Conservation (phyloP, 768 basidiomycete genomes). For the Podaxis mareebaensis region DNA sequence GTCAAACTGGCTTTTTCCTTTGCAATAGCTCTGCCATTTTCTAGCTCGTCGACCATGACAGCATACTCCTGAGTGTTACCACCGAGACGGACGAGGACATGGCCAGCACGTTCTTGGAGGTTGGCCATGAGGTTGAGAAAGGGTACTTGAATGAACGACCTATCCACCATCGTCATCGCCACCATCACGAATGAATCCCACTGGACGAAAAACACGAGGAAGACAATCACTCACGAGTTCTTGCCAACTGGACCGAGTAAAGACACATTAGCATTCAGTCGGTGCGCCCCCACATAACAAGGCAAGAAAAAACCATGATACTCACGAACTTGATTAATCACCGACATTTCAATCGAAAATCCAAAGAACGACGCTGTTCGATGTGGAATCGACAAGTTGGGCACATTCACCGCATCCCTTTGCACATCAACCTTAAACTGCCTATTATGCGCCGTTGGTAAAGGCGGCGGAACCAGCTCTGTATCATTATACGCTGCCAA, state of each 20-base stretch:
- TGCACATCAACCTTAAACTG: constrained; percentile 47
- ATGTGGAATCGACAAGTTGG: constrained; percentile 40
- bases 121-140: constrained; percentile 79
- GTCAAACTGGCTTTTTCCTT: constrained; percentile 25
- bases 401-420: constrained; percentile 30
- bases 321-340: constrained; percentile 63
- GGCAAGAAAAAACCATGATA: constrained; percentile 22
- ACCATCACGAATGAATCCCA: too few species aligned
- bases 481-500: constrained; percentile 56
- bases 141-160: constrained; percentile 52
- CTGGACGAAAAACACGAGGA: background rate
- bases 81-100: constrained; percentile 66
- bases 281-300: background rate
- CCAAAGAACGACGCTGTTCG: constrained; percentile 60
- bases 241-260: constrained; percentile 42
- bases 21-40: constrained; percentile 36
- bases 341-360: constrained; percentile 77
- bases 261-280: background rate
- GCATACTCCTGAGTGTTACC: constrained; percentile 81
- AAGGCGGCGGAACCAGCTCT: constrained; percentile 46
- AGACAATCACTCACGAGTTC: constrained; percentile 41
- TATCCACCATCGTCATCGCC: constrained; percentile 19
- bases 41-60: constrained; percentile 46
- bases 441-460: constrained; percentile 44
- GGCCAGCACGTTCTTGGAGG: constrained; percentile 60